These are phyloP conservation scores for Stropharia rugosoannulata DNA, from an alignment of 768 basidiomycete genomes.

Conservation along the genomic window DNA sequence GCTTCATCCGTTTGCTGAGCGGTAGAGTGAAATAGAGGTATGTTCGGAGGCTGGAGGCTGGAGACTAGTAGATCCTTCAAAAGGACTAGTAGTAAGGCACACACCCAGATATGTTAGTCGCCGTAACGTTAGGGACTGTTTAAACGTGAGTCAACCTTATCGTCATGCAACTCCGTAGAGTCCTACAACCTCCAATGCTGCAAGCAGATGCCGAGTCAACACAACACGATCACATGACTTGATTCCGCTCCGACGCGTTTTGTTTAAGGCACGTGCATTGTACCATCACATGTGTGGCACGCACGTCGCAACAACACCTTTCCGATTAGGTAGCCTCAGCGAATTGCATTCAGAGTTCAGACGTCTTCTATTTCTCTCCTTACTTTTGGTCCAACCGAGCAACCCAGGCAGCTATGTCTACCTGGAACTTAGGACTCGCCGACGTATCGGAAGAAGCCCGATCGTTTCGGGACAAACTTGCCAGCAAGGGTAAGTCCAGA, in stretches of 20 bases:
- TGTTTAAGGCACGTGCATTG: neutral
- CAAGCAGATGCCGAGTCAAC: neutral
- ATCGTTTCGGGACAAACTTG: constrained; percentile 43
- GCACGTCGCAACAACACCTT: neutral
- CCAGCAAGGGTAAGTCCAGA: constrained; percentile 43
- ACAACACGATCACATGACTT: neutral
- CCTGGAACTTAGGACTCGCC: constrained; percentile 43
- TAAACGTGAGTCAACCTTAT: no score
- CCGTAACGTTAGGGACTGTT: no score
- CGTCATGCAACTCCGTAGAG: no score
- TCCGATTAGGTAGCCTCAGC: neutral
- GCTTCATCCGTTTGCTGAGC: no score
- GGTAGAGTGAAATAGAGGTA: no score
- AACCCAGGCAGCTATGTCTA: constrained; percentile 37
- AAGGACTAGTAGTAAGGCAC: no score
- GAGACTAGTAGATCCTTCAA: no score
- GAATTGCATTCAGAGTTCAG: neutral
- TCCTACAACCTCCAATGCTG: neutral
- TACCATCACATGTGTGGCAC: neutral
- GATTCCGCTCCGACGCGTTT: neutral
- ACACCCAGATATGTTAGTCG: no score
- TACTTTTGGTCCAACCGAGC: constrained; percentile 1
- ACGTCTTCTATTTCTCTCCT: constrained; percentile 2
- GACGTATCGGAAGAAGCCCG: constrained; percentile 50
- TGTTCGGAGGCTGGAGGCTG: no score